phyloP scores from a whole-genome alignment of 2,329 filamentous ascomycete species.

The Pezizomycotina sp. region DNA sequence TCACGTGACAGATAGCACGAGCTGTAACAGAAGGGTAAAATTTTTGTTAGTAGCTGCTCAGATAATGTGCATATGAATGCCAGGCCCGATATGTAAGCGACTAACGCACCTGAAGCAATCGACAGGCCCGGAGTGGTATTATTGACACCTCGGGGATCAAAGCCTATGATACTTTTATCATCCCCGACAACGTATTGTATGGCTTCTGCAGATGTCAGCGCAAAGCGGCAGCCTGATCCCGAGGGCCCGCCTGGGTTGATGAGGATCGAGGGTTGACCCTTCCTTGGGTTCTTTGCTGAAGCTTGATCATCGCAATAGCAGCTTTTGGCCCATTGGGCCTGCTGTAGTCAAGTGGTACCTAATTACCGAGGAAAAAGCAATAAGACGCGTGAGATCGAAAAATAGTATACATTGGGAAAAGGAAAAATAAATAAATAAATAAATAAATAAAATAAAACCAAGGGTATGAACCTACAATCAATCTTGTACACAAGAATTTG shows the following conservation, averaged over 20 bases:
- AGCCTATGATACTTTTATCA: conserved; percentile 36
- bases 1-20: conserved; percentile 33
- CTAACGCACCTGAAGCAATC: no score
- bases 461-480: no score
- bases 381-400: conserved; percentile 32
- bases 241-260: conserved; percentile 35
- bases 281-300: neutral
- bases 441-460: no score
- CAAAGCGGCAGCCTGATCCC: conserved; percentile 31
- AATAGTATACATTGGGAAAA: conserved; percentile 21
- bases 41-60: no score
- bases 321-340: conserved; percentile 24
- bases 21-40: conserved; percentile 35
- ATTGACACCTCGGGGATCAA: conserved; percentile 41
- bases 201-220: conserved; percentile 26
- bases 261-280: conserved; percentile 28
- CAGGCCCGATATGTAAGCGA: no score
- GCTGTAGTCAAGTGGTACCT: conserved; percentile 30
- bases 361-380: conserved; percentile 30
- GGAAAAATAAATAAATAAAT: conserved; percentile 34
- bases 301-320: neutral
- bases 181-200: conserved; percentile 32
- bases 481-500: conserved; percentile 31
- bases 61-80: no score
- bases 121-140: conserved; percentile 32